A percentile compares a stretch with the other conserved stretches of the same genome.
phyloP scores from a whole-genome alignment of 805 yeast genomes.

The Metschnikowia gelsemii region DNA sequence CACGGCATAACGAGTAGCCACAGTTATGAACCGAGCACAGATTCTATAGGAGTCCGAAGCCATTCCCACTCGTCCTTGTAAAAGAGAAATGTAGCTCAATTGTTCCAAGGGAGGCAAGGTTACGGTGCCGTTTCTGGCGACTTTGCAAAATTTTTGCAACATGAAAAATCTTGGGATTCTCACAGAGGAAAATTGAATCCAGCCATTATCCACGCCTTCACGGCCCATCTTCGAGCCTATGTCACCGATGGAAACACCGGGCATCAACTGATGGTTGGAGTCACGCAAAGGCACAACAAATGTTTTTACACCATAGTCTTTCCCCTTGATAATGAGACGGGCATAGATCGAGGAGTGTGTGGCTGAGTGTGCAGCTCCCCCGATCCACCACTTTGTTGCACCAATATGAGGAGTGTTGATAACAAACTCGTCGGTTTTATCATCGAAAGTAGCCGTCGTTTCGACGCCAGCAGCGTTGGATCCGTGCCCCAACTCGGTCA shows the following conservation, averaged over 20 bases:
- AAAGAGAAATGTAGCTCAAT: conserved; percentile 42
- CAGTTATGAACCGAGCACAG: conserved; percentile 42
- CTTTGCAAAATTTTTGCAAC: conserved; percentile 47
- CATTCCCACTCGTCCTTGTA: conserved; percentile 48
- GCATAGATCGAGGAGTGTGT: conserved; percentile 44
- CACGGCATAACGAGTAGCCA: conserved; percentile 46
- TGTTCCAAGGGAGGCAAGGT: conserved; percentile 46
- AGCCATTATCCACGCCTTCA: conserved; percentile 49
- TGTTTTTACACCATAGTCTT: conserved; percentile 48
- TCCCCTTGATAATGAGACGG: conserved; percentile 43
- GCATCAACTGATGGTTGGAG: conserved; percentile 40
- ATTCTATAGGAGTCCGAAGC: conserved; percentile 44
- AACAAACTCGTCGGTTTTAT: conserved; percentile 40
- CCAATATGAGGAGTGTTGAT: conserved; percentile 49
- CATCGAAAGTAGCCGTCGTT: conserved; percentile 36
- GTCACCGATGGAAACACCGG: conserved; percentile 47
- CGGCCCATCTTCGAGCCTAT: conserved; percentile 51
- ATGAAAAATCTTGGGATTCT: conserved; percentile 46
- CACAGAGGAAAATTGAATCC: conserved; percentile 47
- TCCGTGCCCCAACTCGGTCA: conserved; percentile 25
- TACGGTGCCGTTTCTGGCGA: conserved; percentile 40
- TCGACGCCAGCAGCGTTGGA: conserved; percentile 24
- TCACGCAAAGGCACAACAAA: conserved; percentile 48
- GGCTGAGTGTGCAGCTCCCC: conserved; percentile 50
- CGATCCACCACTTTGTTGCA: conserved; percentile 53